Evolutionary conservation across 805 yeast genomes (phyloP), one percentile per base, ranked within the genome.

Genomic region (Hanseniaspora jakobsenii): DNA sequence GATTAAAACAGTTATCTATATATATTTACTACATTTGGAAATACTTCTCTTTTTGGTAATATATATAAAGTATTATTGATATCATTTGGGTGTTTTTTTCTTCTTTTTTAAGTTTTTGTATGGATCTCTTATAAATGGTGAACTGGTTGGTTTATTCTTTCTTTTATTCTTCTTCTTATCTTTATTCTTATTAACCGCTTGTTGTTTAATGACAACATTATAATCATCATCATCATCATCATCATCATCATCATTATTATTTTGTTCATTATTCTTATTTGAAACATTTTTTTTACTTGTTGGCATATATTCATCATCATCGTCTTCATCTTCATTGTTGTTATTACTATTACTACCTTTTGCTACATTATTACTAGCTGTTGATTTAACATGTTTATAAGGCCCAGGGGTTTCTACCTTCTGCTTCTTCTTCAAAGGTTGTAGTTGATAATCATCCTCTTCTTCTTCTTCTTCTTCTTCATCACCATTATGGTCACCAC

Each of bases 221-320:
- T 39, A 39, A 9, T 39, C 43, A 13, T 39, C 44, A 30, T 39
- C 44, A 30, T 39, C 44, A 13, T 39, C 36, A 12, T 39, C 42
- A 2, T 30, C 36, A n/a, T 30, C 36, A 6, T 36, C 36, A 23
- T 27, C 28, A 3, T 31, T 36, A 3, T 28, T 18, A 4, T 28
- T 17, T 16, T 27, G 6, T 13, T 39, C 44, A 12, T n/a, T 18
- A 7, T 24, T 23, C 13, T 12, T 12, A 3, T n/a, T 12, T 23
- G 36, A 14, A 22, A 12, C 17, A 4, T 38, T 31, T 9, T 34
- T 36, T n/a, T 34, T 34, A 17, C 24, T 18, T 6, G 35, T 1
- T 7, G 46, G 46, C 22, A 21, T 18, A 16, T 41, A 41, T 7
- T 30, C 46, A 41, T 41, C 46, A 9, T 35, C 46, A 3, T 41